Conservation (phyloP, 352 stramenopile genomes). For the Pythium monospermum region DNA sequence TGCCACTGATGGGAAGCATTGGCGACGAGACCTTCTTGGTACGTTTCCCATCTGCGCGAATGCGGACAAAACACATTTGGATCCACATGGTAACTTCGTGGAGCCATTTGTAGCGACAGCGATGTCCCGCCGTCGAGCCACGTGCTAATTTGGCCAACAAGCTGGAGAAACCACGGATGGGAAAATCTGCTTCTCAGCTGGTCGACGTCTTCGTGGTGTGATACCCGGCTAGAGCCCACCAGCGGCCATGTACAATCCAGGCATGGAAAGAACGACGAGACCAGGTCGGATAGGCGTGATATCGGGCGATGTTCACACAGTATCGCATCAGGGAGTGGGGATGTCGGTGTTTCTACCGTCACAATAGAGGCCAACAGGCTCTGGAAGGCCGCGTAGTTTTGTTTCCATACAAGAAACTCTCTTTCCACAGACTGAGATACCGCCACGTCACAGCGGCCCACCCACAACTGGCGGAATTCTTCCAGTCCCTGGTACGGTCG, state of each 20-base stretch:
- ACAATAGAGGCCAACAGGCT: neutral
- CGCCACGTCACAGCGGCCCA: neutral
- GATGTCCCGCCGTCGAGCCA: slow-evolving; percentile 26
- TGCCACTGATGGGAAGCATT: slow-evolving; percentile 15
- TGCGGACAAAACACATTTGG: slow-evolving; percentile 13
- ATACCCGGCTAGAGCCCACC: slow-evolving; percentile 6
- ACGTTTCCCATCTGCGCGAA: slow-evolving; percentile 12
- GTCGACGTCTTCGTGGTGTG: neutral
- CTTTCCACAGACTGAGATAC: slow-evolving; percentile 2
- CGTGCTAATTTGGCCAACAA: slow-evolving; percentile 7
- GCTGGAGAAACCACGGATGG: slow-evolving; percentile 1
- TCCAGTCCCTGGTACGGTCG: slow-evolving; percentile 17
- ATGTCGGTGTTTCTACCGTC: neutral
- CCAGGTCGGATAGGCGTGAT: neutral
- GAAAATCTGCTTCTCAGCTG: neutral
- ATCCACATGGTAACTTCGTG: slow-evolving; percentile 26
- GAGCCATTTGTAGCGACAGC: slow-evolving; percentile 14
- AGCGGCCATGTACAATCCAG: slow-evolving; percentile 22
- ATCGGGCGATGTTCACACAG: neutral
- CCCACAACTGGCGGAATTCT: slow-evolving; percentile 21
- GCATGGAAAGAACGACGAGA: slow-evolving; percentile 15
- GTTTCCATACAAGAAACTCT: slow-evolving; percentile 14
- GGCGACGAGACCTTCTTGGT: neutral
- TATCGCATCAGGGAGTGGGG: neutral
- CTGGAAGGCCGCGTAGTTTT: slow-evolving; percentile 7